A percentile compares a stretch with the other conserved stretches of the same genome.
phyloP scores from a whole-genome alignment of 306 rosid species.

The Cucumis cinereus region DNA sequence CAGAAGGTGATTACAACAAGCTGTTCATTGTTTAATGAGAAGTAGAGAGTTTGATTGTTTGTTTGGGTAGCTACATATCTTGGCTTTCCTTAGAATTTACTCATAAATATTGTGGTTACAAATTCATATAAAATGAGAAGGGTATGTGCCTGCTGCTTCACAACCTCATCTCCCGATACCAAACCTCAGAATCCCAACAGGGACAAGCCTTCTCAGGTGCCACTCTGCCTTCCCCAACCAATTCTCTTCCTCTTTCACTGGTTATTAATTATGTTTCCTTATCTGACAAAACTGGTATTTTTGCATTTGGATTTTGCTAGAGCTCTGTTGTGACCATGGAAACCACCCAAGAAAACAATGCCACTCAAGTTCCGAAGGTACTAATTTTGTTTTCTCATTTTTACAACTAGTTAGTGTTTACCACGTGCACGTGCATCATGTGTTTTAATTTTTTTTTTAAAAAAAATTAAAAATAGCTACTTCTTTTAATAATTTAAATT shows the following conservation, averaged over 20 bases:
- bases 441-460: too few species aligned
- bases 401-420: too few species aligned
- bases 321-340: slow-evolving; percentile 36
- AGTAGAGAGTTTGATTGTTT: slow-evolving; percentile 17
- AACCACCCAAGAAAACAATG: slow-evolving; percentile 19
- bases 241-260: background rate
- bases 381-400: slow-evolving; percentile 3
- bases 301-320: slow-evolving; percentile 20
- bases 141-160: slow-evolving; percentile 29
- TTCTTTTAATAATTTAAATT: too few species aligned
- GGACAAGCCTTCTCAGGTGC: slow-evolving; percentile 17
- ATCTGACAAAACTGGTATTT: background rate
- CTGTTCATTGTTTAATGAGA: slow-evolving; percentile 4
- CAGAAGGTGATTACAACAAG: slow-evolving; percentile 13
- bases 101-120: slow-evolving; percentile 25
- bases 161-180: slow-evolving; percentile 17
- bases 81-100: slow-evolving; percentile 50
- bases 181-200: slow-evolving; percentile 5
- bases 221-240: background rate
- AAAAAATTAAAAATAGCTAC: too few species aligned
- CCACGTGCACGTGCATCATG: too few species aligned
- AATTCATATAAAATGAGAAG: slow-evolving; percentile 38
- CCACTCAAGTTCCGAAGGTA: slow-evolving; percentile 27
- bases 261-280: background rate
- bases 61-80: slow-evolving; percentile 21